A percentile compares a stretch with the other conserved stretches of the same genome.
Evolutionary conservation across 148 eudicot genomes (phyloP).

Genomic region (Fagopyrum esculentum): DNA sequence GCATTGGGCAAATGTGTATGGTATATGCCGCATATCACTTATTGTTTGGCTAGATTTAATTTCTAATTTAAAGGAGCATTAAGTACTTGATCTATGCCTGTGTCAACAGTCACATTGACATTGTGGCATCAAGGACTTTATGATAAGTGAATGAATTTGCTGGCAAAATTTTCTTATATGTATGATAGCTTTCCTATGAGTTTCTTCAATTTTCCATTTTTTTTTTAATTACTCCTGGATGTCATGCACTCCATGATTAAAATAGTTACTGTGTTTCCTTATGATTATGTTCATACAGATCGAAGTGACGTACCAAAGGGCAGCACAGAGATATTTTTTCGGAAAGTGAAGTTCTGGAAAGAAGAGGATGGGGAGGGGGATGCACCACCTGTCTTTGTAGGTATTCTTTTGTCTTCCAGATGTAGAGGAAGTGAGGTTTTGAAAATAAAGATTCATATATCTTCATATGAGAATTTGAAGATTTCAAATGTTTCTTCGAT

Average conservation of each 20-base stretch:
- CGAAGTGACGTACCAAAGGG: slow-evolving; percentile 95
- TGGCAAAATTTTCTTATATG: not conserved
- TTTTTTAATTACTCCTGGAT: not conserved
- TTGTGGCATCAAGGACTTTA: not conserved
- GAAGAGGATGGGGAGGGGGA: slow-evolving; percentile 97
- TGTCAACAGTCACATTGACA: not conserved
- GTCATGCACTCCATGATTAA: not conserved
- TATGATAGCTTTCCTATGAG: not conserved
- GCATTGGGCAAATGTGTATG: not conserved
- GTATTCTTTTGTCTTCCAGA: slow-evolving; percentile 36
- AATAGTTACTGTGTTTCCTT: not conserved
- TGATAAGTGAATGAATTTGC: not conserved
- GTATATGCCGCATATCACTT: not conserved
- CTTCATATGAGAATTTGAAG: slow-evolving; percentile 1
- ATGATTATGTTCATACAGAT: slow-evolving; percentile 34
- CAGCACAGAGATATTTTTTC: slow-evolving; percentile 88
- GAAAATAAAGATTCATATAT: not conserved
- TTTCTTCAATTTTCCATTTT: not conserved
- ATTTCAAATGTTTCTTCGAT: not conserved
- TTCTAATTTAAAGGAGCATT: not conserved
- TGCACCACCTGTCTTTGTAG: slow-evolving; percentile 99
- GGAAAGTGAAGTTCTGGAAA: slow-evolving; percentile 96
- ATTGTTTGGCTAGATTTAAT: not conserved
- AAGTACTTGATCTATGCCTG: not conserved
- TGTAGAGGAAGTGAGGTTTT: not conserved